Evolutionary conservation across 2,329 filamentous ascomycete species (phyloP).

Genomic region (Trichoderma pleuroti): DNA sequence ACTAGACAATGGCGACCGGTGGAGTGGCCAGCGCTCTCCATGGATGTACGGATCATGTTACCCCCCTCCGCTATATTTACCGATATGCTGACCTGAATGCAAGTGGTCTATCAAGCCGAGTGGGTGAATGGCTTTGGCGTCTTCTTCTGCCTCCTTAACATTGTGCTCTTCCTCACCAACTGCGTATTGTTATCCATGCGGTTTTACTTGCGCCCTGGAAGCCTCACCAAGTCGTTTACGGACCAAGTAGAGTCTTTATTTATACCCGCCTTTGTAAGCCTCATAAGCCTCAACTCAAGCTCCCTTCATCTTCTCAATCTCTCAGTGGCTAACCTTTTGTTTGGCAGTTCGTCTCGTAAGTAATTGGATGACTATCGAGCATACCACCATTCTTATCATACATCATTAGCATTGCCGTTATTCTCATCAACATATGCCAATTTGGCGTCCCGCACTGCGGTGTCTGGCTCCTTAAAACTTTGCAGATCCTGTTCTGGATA

Average conservation of each 20-base stretch:
- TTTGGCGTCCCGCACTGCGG: conserved; percentile 65
- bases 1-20: conserved; percentile 47
- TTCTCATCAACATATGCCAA: conserved; percentile 74
- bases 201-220: conserved; percentile 67
- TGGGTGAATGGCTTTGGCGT: conserved; percentile 59
- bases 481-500: conserved; percentile 71
- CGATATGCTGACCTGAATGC: neutral
- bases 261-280: conserved; percentile 59
- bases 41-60: conserved; percentile 11
- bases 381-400: neutral
- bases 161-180: conserved; percentile 60
- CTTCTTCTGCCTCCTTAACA: conserved; percentile 60
- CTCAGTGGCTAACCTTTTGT: neutral
- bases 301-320: neutral
- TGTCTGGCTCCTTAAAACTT: conserved; percentile 56
- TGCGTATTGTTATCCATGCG: conserved; percentile 62
- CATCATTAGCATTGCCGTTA: conserved; percentile 56
- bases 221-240: conserved; percentile 66
- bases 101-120: conserved; percentile 31
- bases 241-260: conserved; percentile 79
- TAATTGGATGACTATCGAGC: neutral
- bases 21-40: conserved; percentile 55
- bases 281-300: neutral
- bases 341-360: conserved; percentile 43
- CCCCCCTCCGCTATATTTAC: neutral